phyloP scores from a whole-genome alignment of 2,329 filamentous ascomycete species.

The Nothophoma quercina region DNA sequence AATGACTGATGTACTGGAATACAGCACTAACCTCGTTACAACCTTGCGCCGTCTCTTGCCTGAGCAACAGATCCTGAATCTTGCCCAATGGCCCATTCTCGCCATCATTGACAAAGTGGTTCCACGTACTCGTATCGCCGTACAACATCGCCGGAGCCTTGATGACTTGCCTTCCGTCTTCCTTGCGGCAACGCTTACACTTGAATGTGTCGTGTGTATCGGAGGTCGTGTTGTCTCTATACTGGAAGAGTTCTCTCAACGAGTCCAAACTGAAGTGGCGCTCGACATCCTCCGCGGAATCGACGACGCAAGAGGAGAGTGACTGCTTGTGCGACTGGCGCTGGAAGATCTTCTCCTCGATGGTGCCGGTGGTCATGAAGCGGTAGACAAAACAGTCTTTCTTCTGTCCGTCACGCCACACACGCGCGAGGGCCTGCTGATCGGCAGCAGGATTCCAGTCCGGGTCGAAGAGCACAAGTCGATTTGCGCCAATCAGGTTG shows the following conservation, averaged over 20 bases:
- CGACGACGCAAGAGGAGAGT: slow-evolving; percentile 93
- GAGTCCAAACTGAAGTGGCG: slow-evolving; percentile 94
- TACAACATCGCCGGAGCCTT: slow-evolving; percentile 96
- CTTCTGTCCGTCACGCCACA: slow-evolving; percentile 98
- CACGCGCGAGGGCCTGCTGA: slow-evolving; percentile 93
- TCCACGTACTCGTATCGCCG: slow-evolving; percentile 99
- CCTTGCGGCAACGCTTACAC: slow-evolving; percentile 86
- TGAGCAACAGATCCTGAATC: slow-evolving; percentile 89
- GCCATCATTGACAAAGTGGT: slow-evolving; percentile 87
- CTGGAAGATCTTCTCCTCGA: slow-evolving; percentile 99
- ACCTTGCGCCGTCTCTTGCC: slow-evolving; percentile 79
- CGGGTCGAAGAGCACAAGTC: slow-evolving; percentile 93
- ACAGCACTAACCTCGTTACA: slow-evolving; percentile 82
- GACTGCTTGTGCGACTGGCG: slow-evolving; percentile 98
- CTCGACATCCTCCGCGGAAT: slow-evolving; percentile 95
- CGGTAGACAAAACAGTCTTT: slow-evolving; percentile 99
- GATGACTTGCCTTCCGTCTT: slow-evolving; percentile 84
- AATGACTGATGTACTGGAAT: slow-evolving; percentile 97
- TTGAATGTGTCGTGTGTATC: slow-evolving; percentile 99
- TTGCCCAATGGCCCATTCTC: slow-evolving; percentile 71
- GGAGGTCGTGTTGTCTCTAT: slow-evolving; percentile 80
- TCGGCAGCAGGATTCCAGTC: slow-evolving; percentile 96
- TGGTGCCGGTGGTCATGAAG: slow-evolving; percentile 98
- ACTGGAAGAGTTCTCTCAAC: slow-evolving; percentile 92
- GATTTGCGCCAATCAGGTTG: slow-evolving; percentile 93